Base-by-base conservation (phyloP, 306 rosid genomes). In the Hippophae tibetana region DNA sequence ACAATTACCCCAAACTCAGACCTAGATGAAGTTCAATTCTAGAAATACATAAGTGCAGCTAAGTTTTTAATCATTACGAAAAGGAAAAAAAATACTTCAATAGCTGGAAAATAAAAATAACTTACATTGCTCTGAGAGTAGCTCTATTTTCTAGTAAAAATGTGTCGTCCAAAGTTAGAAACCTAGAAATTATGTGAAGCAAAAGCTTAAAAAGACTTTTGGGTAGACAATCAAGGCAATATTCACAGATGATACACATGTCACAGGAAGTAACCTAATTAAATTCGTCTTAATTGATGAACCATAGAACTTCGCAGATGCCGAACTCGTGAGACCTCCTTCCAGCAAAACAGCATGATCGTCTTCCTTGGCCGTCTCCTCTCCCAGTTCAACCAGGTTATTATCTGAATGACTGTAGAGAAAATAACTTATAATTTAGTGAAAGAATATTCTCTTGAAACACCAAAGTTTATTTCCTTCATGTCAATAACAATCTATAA, bases 121-220 rank as follows among this genome's bases (percentile, higher is more conserved):
- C 97, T 74, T 82, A 93, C 99, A 93, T 76, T 72, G 95, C 97
- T 78, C 99, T 82, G 70, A 93, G 69, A 26, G 79, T 88, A 54
- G 79, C 78, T 52, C 99, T 81, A 64, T 93, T 81, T 79, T 93
- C 95, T 47, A 93, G 77, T 75, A 88, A 73, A 80, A 93, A 93
- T 31, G 88, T 69, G 50, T 88, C 99, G 55, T 93, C 99, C 95
- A 93, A 73, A 41, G 95, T 86, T 76, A 88, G 59, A 78, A 93
- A 93, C 90, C 99, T 93, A 69, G 58, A 72, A 64, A 61, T 18
- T 38, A 63, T 60, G 60, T 63, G 66, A 54, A 49, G 68, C 47
- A 78, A 47, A 60, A 65, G 57, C 54, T 69, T 64, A 76, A 73
- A 59, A 74, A 66, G 50, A 57, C 64, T 42, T 56, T 50, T 42